Evolutionary conservation across 352 stramenopile genomes (phyloP).

Genomic region (Phytophthora pluvialis): DNA sequence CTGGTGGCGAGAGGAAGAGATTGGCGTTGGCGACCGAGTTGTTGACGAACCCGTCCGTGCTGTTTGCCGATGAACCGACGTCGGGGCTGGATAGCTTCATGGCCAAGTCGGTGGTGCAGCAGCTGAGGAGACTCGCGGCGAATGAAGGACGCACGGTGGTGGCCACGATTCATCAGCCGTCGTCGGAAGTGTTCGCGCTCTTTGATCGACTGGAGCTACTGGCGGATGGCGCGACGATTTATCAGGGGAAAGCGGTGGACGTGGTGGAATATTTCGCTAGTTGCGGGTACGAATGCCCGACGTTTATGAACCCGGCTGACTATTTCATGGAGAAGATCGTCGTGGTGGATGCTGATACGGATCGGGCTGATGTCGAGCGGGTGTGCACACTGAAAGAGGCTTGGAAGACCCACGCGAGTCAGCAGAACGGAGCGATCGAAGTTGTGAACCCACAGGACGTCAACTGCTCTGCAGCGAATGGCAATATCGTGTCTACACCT

Average conservation of each 20-base stretch:
- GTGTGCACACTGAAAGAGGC: constrained; percentile 23
- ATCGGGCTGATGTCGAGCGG: constrained; percentile 34
- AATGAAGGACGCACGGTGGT: constrained; percentile 79
- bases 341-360: constrained; percentile 49
- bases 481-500: not conserved
- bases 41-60: constrained; percentile 66
- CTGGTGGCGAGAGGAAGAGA: constrained; percentile 81
- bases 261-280: constrained; percentile 47
- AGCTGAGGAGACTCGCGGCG: constrained; percentile 70
- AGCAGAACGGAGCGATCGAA: constrained; percentile 10
- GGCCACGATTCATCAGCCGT: constrained; percentile 87
- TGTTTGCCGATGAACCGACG: constrained; percentile 88
- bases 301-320: constrained; percentile 57
- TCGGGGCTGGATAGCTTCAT: constrained; percentile 63
- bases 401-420: constrained; percentile 18
- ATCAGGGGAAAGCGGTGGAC: constrained; percentile 44
- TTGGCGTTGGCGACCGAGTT: constrained; percentile 82
- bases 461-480: not conserved
- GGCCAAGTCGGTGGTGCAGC: constrained; percentile 55
- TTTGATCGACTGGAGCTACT: constrained; percentile 56
- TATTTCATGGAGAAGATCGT: constrained; percentile 65
- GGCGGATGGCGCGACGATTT: constrained; percentile 49
- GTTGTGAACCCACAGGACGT: constrained; percentile 31
- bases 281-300: constrained; percentile 45
- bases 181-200: constrained; percentile 54